A percentile compares a stretch with the other conserved stretches of the same genome.
Conservation (phyloP, 1,139 yeast genomes). For the Wickerhamomyces sp. region DNA sequence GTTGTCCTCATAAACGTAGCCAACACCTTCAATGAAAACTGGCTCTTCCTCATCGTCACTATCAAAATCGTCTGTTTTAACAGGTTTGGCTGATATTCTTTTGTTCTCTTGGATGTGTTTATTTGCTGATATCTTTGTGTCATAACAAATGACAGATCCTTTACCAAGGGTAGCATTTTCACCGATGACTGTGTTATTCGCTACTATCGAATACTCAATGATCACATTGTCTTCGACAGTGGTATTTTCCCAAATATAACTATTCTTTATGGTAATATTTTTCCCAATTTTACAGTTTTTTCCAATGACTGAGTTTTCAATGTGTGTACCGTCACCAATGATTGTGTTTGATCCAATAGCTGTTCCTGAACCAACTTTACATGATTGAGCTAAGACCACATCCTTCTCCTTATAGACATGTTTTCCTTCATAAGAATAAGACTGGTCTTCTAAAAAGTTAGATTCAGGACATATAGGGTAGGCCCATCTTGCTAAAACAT, state of each 20-base stretch:
- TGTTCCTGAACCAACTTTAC: slow-evolving; percentile 71
- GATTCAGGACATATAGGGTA: slow-evolving; percentile 91
- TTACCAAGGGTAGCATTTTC: slow-evolving; percentile 46
- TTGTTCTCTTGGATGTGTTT: slow-evolving; percentile 44
- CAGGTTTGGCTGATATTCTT: slow-evolving; percentile 45
- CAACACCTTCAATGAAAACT: slow-evolving; percentile 44
- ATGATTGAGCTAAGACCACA: slow-evolving; percentile 88
- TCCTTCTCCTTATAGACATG: slow-evolving; percentile 83
- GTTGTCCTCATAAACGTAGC: slow-evolving; percentile 47
- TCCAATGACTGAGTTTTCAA: slow-evolving; percentile 75
- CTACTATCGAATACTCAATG: slow-evolving; percentile 64
- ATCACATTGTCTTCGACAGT: slow-evolving; percentile 60
- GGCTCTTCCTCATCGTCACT: slow-evolving; percentile 25
- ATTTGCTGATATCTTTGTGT: slow-evolving; percentile 58
- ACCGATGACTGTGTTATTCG: slow-evolving; percentile 55
- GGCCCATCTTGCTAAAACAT: slow-evolving; percentile 84
- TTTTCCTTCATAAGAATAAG: slow-evolving; percentile 74
- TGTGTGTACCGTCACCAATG: slow-evolving; percentile 51
- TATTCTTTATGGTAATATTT: slow-evolving; percentile 62
- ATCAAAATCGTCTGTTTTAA: slow-evolving; percentile 27
- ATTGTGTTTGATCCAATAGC: slow-evolving; percentile 73
- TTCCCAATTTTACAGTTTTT: slow-evolving; percentile 80
- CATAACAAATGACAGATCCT: slow-evolving; percentile 80
- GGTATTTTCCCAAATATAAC: slow-evolving; percentile 86
- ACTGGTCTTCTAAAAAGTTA: slow-evolving; percentile 64